Evolutionary conservation across 2,329 filamentous ascomycete genomes (phyloP), one percentile per base, ranked within the genome.

Genomic region (Aureobasidium sp.): DNA sequence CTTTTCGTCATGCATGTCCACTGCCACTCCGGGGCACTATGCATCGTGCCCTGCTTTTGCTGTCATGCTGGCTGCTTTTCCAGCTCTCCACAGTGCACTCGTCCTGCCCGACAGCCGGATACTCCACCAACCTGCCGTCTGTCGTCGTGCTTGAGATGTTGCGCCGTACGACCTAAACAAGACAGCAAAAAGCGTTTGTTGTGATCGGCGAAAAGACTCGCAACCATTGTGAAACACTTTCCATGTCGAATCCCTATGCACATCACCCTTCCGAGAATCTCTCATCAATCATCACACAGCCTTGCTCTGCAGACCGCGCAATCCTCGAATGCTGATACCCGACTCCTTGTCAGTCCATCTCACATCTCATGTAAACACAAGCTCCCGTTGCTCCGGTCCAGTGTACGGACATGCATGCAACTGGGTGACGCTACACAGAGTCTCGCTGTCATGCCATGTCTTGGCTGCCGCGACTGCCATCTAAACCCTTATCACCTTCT

Each of bases 121-220:
- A 15, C 54, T 47, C 54, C 54, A 27, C 54, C 54, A 58, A 58
- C 54, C 24, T 58, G 24, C 54, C 54, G 54, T 58, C 29, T 58
- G 54, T 31, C 1, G 40, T 47, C 19, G 40, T 58, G 29, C 40
- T 37, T 19, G n/a, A 29, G 15, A 37, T 45, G 54, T 58, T 58
- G 54, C 54, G 54, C 54, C 31, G 54, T 58, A 31, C 54, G 39
- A 58, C 54, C 54, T 29, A 58, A 58, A 58, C 54, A 47, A 39
- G 54, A 31, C 53, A 47, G 53, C 27, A 37, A 12, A 47, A 31
- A 37, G 11, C 37, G 22, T 39, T 37, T 58, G 52, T 56, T 56
- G 44, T 42, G 52, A 54, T 54, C 52, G 44, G 37, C 54, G 40
- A 6, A 9, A 57, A 35, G 27, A 47, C 19, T 59, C 56, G 56